Evolutionary conservation across 441 rosid genomes (phyloP).

Genomic region (Jatropha podagrica): DNA sequence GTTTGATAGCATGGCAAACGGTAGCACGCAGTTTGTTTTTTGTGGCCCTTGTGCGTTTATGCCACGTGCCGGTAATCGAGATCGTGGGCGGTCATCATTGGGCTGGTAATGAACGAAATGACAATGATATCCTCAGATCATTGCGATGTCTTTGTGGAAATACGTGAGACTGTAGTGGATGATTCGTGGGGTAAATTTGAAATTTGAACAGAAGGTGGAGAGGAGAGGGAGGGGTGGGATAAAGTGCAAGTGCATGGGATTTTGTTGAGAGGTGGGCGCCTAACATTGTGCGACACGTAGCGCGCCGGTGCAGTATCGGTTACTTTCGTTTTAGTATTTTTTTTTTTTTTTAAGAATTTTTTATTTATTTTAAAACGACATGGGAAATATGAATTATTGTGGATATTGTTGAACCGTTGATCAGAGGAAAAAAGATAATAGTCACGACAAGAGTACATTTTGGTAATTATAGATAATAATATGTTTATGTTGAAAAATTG

Average conservation of each 20-base stretch:
- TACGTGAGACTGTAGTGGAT: not conserved
- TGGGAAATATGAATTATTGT: not conserved
- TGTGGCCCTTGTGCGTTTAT: not conserved
- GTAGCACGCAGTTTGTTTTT: not conserved
- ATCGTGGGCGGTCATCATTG: constrained; percentile 7
- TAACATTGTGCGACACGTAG: constrained; percentile 27
- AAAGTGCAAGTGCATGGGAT: not conserved
- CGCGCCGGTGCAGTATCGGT: not conserved
- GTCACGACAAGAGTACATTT: too few relatives aligned
- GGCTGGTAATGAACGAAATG: not conserved
- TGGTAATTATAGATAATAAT: too few relatives aligned
- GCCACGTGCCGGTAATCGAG: constrained; percentile 3
- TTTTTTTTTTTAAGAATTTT: not conserved
- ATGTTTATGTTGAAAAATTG: too few relatives aligned
- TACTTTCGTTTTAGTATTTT: not conserved
- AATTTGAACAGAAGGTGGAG: constrained; percentile 17
- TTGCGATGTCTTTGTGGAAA: constrained; percentile 20
- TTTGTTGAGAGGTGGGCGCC: constrained; percentile 5
- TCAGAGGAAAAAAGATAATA: too few relatives aligned
- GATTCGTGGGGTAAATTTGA: constrained; percentile 23
- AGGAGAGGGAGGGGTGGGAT: not conserved
- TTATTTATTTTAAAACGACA: too few relatives aligned
- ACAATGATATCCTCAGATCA: constrained; percentile 29
- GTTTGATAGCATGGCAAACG: constrained; percentile 11
- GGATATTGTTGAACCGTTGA: not conserved